A percentile compares a stretch with the other conserved stretches of the same genome.
These are phyloP conservation scores for Bigelowiella natans DNA, from an alignment of 78 protist genomes.

Conservation along the genomic window DNA sequence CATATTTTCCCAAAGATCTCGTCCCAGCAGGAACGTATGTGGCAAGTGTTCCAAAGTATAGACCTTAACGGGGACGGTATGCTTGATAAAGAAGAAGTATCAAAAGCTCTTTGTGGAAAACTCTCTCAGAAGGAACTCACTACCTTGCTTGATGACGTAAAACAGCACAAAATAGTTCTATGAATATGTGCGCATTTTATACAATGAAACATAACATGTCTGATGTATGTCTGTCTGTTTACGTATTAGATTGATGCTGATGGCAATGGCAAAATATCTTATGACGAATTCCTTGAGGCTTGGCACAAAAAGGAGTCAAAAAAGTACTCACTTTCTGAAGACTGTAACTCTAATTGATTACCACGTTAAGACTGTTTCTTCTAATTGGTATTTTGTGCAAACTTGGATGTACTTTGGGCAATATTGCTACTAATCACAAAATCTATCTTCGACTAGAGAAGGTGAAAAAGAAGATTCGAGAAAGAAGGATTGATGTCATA, in stretches of 20 bases:
- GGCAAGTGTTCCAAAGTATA: background rate
- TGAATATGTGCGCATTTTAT: background rate
- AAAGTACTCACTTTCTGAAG: no score
- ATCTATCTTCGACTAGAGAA: no score
- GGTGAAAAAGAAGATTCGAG: no score
- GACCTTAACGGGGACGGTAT: background rate
- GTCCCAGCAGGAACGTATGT: background rate
- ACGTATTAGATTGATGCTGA: background rate
- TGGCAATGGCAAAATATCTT: background rate
- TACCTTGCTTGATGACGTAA: background rate
- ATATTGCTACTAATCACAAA: no score
- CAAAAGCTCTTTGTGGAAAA: background rate
- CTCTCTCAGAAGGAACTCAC: background rate
- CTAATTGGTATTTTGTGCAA: no score
- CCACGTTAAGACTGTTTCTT: no score
- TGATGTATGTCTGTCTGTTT: background rate
- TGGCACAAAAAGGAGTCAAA: background rate
- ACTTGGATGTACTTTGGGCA: no score
- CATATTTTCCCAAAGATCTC: no score
- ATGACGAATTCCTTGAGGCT: background rate
- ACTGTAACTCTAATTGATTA: no score
- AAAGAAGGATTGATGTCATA: no score
- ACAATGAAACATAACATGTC: background rate
- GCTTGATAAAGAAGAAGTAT: background rate
- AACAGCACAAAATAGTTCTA: background rate